phyloP scores from a whole-genome alignment of 2,329 filamentous ascomycete species.

The Coniochaeta sp. region DNA sequence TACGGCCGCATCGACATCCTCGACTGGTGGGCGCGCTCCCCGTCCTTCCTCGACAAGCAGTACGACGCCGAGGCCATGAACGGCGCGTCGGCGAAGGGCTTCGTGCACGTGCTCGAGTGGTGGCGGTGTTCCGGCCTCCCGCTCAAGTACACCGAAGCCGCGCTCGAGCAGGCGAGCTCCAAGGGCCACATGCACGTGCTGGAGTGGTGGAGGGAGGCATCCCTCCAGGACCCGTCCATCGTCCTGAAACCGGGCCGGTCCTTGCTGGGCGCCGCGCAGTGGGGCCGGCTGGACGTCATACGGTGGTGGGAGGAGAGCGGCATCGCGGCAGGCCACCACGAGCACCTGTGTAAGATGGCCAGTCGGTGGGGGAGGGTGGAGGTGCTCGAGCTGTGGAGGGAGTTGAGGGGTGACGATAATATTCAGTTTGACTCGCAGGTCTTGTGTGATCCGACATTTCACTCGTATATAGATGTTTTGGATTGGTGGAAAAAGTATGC shows the following conservation, averaged over 20 bases:
- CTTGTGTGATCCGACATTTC: constrained; percentile 78
- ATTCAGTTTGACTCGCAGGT: constrained; percentile 27
- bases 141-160: constrained; percentile 78
- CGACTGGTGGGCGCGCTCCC: constrained; percentile 84
- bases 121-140: constrained; percentile 68
- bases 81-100: constrained; percentile 78
- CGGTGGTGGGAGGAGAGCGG: constrained; percentile 83
- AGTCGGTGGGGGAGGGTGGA: constrained; percentile 78
- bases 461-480: constrained; percentile 74
- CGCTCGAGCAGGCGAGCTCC: constrained; percentile 79
- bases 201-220: constrained; percentile 84
- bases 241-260: constrained; percentile 76
- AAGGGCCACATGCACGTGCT: constrained; percentile 80
- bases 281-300: constrained; percentile 69
- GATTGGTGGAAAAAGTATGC: constrained; percentile 85
- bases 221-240: constrained; percentile 48
- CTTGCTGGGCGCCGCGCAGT: constrained; percentile 75
- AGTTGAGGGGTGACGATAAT: constrained; percentile 55
- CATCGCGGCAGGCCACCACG: constrained; percentile 72
- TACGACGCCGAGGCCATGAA: constrained; percentile 83
- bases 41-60: constrained; percentile 76
- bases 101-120: constrained; percentile 86
- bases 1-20: constrained; percentile 80
- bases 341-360: constrained; percentile 76
- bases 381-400: constrained; percentile 77